These are phyloP conservation scores for Wallacemonas sp. DNA, from an alignment of 208 protist genomes.

Conservation along the genomic window DNA sequence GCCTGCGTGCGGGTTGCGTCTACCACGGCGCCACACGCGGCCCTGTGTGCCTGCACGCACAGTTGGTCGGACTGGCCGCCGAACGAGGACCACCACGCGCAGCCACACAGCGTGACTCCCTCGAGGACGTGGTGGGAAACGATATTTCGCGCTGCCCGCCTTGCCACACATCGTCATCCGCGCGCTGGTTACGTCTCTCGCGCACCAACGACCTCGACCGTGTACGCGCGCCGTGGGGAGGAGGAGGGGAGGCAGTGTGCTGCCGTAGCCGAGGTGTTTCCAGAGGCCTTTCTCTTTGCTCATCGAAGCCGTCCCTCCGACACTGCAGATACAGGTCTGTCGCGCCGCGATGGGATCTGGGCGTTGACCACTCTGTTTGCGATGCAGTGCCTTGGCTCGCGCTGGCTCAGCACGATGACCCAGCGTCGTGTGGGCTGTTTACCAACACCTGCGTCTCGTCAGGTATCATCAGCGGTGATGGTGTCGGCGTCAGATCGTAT, in stretches of 20 bases:
- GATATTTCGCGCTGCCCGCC: neutral
- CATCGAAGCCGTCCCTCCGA: too few species aligned
- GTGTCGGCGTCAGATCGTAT: too few species aligned
- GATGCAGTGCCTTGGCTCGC: neutral
- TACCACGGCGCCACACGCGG: neutral
- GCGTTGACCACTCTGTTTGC: neutral
- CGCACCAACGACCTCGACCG: neutral
- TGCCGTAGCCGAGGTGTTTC: too few species aligned
- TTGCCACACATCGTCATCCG: neutral
- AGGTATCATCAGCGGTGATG: too few species aligned
- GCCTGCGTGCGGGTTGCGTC: neutral
- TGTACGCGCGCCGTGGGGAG: neutral
- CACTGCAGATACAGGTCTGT: neutral
- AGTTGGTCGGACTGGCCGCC: conserved; percentile 1
- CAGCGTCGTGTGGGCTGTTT: too few species aligned
- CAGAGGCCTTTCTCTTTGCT: too few species aligned
- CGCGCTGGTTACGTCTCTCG: neutral
- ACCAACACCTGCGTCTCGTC: too few species aligned
- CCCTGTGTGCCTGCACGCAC: neutral
- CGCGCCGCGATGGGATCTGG: neutral
- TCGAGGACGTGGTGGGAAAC: conserved; percentile 7
- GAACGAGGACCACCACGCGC: neutral
- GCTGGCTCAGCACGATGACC: too few species aligned
- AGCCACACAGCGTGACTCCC: neutral
- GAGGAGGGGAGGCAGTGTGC: too few species aligned